Base-by-base conservation (phyloP, 2,329 filamentous ascomycete genomes). In the Laburnicola sp. region DNA sequence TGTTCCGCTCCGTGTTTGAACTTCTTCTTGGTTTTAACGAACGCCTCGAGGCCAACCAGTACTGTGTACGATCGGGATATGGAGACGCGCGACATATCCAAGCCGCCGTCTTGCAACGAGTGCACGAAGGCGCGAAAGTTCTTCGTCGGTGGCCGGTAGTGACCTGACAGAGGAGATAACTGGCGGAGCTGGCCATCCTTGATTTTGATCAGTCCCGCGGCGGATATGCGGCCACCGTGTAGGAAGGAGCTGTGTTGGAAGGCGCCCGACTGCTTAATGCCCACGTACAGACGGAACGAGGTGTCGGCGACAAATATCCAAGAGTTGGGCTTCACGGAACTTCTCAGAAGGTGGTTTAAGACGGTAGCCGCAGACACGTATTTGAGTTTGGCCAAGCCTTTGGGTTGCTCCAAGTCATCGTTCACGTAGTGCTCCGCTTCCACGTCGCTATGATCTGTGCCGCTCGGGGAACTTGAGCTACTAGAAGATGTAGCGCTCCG, bases 291-390 rank as follows among this genome's bases (percentile, higher is more conserved):
- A 0, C 89, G 84, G 70, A 92, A 94, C 1, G 83, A 87, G 1
- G 89, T 93, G 72, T 96, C 91, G 23, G 88, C 87, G 6, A 92
- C 91, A 64, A 96, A 97, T 58, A 96, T 95, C 92, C 92, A 96
- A 3, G 89, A 94, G 65, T 93, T 92, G 56, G 91, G 91, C 71
- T 86, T 88, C 34, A 91, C 88, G 0, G 88, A 86, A 57, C 89
- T 87, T 53, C 89, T 84, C 11, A 94, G 79, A 4, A 96, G 78
- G 57, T 88, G 87, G 70, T 94, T 90, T 69, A 93, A 82, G 3
- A 96, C 80, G 0, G 87, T 86, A 0, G 86, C 83, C 1, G 87
- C 83, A 4, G 83, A 88, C 2, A 91, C 78, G 63, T 91, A 84
- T 41, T 81, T 83, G 49, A 87, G 67, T 55, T 85, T 88, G 35